Evolutionary conservation across 2,329 filamentous ascomycete genomes (phyloP).

Genomic region (Xylariaceae sp.): DNA sequence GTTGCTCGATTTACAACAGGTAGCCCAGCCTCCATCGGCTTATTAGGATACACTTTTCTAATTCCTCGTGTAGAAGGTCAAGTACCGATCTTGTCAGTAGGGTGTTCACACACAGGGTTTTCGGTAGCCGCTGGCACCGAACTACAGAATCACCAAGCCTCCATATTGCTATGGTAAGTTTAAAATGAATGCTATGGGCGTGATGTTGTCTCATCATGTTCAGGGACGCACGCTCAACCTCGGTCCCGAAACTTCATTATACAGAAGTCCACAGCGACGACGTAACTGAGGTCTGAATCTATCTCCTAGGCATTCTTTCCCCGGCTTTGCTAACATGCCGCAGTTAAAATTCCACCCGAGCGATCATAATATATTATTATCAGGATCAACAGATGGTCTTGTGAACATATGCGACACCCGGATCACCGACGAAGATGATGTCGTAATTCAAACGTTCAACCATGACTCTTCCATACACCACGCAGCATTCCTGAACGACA

Average conservation of each 20-base stretch:
- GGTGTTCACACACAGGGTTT: slow-evolving; percentile 51
- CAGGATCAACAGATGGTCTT: slow-evolving; percentile 73
- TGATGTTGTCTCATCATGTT: slow-evolving; percentile 13
- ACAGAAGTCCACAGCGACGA: slow-evolving; percentile 64
- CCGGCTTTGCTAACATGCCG: slow-evolving; percentile 22
- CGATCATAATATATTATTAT: slow-evolving; percentile 58
- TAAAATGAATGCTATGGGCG: not conserved
- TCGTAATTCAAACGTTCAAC: slow-evolving; percentile 72
- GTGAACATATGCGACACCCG: slow-evolving; percentile 70
- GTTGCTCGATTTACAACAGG: slow-evolving; percentile 41
- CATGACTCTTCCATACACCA: slow-evolving; percentile 69
- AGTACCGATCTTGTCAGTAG: slow-evolving; percentile 58
- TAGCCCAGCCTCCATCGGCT: slow-evolving; percentile 30
- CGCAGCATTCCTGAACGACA: slow-evolving; percentile 61
- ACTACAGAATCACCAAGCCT: slow-evolving; percentile 56
- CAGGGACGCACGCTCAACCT: slow-evolving; percentile 53
- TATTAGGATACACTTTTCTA: slow-evolving; percentile 11
- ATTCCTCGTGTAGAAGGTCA: slow-evolving; percentile 35
- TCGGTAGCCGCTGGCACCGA: slow-evolving; percentile 69
- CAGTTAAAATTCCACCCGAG: slow-evolving; percentile 57
- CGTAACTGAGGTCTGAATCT: slow-evolving; percentile 48
- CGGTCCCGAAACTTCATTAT: slow-evolving; percentile 48
- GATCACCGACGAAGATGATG: slow-evolving; percentile 69
- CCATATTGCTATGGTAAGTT: slow-evolving; percentile 55
- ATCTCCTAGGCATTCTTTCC: slow-evolving; percentile 18